Conservation (phyloP, 306 rosid species). For the Alnus glutinosa region DNA sequence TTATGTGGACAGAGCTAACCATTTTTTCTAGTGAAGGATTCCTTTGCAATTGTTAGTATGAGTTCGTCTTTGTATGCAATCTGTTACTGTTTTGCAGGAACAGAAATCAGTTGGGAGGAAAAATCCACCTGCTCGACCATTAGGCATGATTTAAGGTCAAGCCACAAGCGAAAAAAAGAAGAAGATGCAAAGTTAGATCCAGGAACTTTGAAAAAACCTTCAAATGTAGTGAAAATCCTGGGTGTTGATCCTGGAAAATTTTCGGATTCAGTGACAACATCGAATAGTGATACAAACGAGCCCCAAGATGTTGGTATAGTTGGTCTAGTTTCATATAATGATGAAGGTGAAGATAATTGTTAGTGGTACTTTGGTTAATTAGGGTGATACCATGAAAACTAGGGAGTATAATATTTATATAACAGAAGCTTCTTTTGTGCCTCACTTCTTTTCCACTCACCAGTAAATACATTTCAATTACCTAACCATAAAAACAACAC, state of each 20-base stretch:
- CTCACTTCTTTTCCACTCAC: too few species aligned
- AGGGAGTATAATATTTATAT: too few species aligned
- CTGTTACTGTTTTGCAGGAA: slow-evolving; percentile 51
- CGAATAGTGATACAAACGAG: slow-evolving; percentile 35
- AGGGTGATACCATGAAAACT: too few species aligned
- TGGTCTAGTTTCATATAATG: slow-evolving; percentile 83
- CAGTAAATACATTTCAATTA: background rate
- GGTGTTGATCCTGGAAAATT: slow-evolving; percentile 29
- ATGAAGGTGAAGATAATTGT: slow-evolving; percentile 71
- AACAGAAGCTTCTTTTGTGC: too few species aligned
- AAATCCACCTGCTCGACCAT: slow-evolving; percentile 50
- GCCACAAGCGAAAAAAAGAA: slow-evolving; percentile 62
- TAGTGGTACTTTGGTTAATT: slow-evolving; percentile 14
- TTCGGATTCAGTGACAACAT: slow-evolving; percentile 29
- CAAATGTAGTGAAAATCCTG: slow-evolving; percentile 18
- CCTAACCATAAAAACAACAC: background rate
- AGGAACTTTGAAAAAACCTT: slow-evolving; percentile 36
- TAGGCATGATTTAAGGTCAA: slow-evolving; percentile 74
- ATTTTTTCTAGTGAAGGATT: background rate
- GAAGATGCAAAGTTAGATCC: slow-evolving; percentile 48
- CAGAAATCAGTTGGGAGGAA: slow-evolving; percentile 54
- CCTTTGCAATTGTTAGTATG: slow-evolving; percentile 1
- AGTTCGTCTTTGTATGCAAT: slow-evolving; percentile 3
- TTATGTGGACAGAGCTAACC: background rate
- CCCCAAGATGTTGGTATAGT: slow-evolving; percentile 35